These are phyloP conservation scores for Suillus weaverae DNA, from an alignment of 768 basidiomycete genomes.

Conservation along the genomic window DNA sequence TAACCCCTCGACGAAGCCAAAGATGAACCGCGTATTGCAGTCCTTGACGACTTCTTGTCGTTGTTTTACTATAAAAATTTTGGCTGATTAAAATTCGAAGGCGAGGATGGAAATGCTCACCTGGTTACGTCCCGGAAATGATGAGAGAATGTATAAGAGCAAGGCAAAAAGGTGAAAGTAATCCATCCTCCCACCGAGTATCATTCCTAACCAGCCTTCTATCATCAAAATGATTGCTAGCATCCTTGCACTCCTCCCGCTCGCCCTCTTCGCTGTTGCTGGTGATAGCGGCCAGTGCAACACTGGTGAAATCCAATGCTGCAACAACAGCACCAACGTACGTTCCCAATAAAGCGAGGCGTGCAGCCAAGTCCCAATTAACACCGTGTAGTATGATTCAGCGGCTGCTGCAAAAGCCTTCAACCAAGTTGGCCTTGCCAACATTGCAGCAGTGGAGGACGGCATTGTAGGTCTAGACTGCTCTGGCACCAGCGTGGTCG, in stretches of 20 bases:
- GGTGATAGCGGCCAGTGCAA: neutral
- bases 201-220: neutral
- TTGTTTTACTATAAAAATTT: too few relatives aligned
- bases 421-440: neutral
- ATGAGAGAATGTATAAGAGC: neutral
- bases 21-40: too few relatives aligned
- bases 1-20: too few relatives aligned
- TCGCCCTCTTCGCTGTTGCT: neutral
- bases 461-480: neutral
- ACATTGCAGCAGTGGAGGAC: neutral
- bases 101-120: neutral
- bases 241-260: neutral
- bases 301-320: slow-evolving; percentile 1
- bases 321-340: neutral
- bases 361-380: neutral
- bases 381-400: neutral
- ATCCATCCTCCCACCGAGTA: neutral
- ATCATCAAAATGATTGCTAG: neutral
- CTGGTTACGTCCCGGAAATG: neutral
- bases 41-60: too few relatives aligned
- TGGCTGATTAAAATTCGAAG: too few relatives aligned
- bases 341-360: neutral
- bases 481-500: neutral
- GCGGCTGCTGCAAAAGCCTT: neutral
- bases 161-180: neutral